Evolutionary conservation across 2,329 filamentous ascomycete species (phyloP).

Genomic region (Calonectria crousiana): DNA sequence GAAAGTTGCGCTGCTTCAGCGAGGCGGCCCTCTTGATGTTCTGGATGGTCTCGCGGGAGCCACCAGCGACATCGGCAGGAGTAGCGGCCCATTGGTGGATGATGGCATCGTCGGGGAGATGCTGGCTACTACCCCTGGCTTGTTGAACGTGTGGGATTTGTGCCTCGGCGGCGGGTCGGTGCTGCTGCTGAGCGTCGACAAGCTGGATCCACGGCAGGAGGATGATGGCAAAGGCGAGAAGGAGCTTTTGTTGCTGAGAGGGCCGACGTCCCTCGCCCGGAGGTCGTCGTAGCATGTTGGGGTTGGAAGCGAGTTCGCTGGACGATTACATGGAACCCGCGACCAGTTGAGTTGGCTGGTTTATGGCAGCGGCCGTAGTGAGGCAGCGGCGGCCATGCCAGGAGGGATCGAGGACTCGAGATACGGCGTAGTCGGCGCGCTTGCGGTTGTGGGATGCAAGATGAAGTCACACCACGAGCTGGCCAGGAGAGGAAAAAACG

Average conservation of each 20-base stretch:
- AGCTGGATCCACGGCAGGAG: slow-evolving; percentile 67
- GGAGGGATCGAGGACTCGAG: slow-evolving; percentile 7
- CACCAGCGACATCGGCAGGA: slow-evolving; percentile 45
- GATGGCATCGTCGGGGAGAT: slow-evolving; percentile 43
- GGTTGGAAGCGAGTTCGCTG: slow-evolving; percentile 22
- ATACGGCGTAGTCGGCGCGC: slow-evolving; percentile 15
- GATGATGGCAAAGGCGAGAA: slow-evolving; percentile 69
- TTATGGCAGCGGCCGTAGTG: slow-evolving; percentile 29
- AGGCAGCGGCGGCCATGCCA: slow-evolving; percentile 37
- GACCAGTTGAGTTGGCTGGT: slow-evolving; percentile 11
- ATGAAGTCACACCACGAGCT: slow-evolving; percentile 42
- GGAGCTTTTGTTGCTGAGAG: slow-evolving; percentile 59
- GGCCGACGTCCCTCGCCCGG: slow-evolving; percentile 67
- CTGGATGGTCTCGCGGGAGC: slow-evolving; percentile 44
- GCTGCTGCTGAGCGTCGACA: slow-evolving; percentile 75
- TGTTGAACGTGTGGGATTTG: slow-evolving; percentile 34
- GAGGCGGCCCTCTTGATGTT: slow-evolving; percentile 42
- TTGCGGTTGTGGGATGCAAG: slow-evolving; percentile 28
- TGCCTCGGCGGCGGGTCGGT: slow-evolving; percentile 48
- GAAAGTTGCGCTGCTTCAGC: slow-evolving; percentile 42
- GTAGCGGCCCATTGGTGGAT: slow-evolving; percentile 48
- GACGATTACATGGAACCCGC: slow-evolving; percentile 43
- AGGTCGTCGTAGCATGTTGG: slow-evolving; percentile 73
- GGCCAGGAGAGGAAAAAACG: slow-evolving; percentile 22
- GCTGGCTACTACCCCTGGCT: slow-evolving; percentile 43